Conservation (phyloP, 2,329 filamentous ascomycete species). For the Tolypocladium tundrense region DNA sequence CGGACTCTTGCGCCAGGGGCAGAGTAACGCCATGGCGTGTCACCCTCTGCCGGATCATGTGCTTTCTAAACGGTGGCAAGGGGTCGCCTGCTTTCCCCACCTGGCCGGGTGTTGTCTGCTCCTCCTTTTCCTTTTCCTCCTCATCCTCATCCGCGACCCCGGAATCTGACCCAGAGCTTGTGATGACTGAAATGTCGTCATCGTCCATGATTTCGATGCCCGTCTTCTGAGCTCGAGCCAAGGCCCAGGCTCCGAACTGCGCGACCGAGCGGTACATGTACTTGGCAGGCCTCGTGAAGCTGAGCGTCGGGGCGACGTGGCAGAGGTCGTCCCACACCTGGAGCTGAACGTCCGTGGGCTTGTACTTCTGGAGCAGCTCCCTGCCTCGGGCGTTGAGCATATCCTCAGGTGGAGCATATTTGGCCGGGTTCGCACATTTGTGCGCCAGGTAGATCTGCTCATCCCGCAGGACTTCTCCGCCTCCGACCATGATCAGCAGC, state of each 20-base stretch:
- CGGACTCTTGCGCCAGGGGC: constrained; percentile 51
- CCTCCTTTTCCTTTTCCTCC: constrained; percentile 7
- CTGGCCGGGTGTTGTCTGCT: constrained; percentile 17
- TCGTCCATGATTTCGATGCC: constrained; percentile 76
- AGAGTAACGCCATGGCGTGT: constrained; percentile 67
- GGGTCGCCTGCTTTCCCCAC: constrained; percentile 83
- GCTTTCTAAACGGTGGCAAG: constrained; percentile 64
- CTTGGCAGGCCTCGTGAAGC: constrained; percentile 91
- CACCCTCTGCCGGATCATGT: constrained; percentile 89
- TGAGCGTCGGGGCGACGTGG: constrained; percentile 85
- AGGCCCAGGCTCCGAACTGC: constrained; percentile 86
- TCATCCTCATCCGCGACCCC: constrained; percentile 13
- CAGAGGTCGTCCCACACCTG: constrained; percentile 96
- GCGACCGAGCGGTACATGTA: constrained; percentile 90
- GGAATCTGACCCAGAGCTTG: constrained; percentile 38
- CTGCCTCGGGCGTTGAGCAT: constrained; percentile 54
- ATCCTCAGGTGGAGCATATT: constrained; percentile 60
- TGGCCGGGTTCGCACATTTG: constrained; percentile 76
- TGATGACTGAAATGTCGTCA: constrained; percentile 66
- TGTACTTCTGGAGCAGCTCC: constrained; percentile 53
- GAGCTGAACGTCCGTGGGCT: constrained; percentile 82
- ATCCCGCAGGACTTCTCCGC: constrained; percentile 80
- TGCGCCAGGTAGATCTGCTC: constrained; percentile 94
- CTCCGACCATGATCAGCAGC: constrained; percentile 74
- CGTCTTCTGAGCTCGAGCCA: constrained; percentile 70